Base-by-base conservation (phyloP, 345 rosid species). In the Aquilaria malaccensis region DNA sequence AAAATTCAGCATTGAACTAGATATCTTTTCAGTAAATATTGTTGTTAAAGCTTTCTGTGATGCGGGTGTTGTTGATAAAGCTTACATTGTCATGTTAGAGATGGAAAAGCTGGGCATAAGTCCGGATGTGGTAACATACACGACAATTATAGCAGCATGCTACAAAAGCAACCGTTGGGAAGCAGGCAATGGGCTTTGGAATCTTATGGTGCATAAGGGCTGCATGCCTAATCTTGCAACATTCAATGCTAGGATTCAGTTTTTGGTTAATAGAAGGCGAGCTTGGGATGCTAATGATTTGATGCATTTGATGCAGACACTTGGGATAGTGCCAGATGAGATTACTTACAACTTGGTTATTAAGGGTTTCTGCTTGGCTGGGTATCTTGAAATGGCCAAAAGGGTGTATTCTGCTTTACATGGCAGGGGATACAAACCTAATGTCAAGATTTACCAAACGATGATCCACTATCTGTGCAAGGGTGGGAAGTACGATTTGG, bases 161-260 rank as follows among this genome's bases (percentile, higher is more conserved):
- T 89, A 86, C 79, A 80, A 76, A 76, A 69, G 63, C 2, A 74
- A 81, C n/a, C 67, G 72, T 37, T 68, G 65, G 31, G 75, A 80
- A 74, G 68, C 86, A 68, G 86, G 88, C 51, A 85, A 86, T 52
- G 95, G 97, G 13, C 57, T 86, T 67, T 89, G 97, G 97, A 89
- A 86, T 67, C 83, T 74, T 66, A 86, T 86, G 95, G 76, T 86
- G 61, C 84, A 66, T 59, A 86, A 79, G 73, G 84, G 97, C 2
- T 85, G 95, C 60, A 77, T 49, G 52, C 97, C 97, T 45, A 85
- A 83, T 78, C 77, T 85, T 63, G 75, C 91, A 30, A 85, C 89
- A 41, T 89, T 83, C 72, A 89, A 87, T 62, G 86, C 74, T 62
- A 83, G 91, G 78, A 81, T 89, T 70, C 91, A 86, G 74, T 75